Base-by-base conservation (phyloP, 192 early-diverging fungal species). In the Rhizoclosmatium sp. region DNA sequence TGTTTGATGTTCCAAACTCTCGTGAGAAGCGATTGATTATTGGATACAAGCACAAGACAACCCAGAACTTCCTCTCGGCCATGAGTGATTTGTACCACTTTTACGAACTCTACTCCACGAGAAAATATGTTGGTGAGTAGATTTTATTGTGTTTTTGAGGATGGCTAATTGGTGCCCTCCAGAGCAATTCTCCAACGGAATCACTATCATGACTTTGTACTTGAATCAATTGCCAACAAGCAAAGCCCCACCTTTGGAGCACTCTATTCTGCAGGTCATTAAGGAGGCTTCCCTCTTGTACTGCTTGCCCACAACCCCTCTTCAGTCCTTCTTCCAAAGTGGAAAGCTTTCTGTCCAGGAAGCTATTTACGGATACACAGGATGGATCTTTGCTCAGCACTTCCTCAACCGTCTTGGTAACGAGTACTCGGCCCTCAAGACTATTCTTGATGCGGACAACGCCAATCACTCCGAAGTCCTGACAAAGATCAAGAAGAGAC, bases 101-200 rank as follows among this genome's bases (percentile, higher is more conserved):
- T 89, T 99, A 99, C 87, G 90, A 93, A 76, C 84, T 99, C 73
- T 97, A 93, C 85, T 95, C 96, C 74, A 95, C 96, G 69, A 90
- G 97, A 78, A 99, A 99, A 89, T 98, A 99, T 88, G 96, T 97
- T 78, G 91, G 88, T 90, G 71, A 79, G 89, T 81, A 41, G 47
- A 16, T 42, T 71, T 14, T 82, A 88, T 81, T 89, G 74, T 82
- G 83, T 82, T 21, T 51, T 14, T 7, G 16, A 4, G 23, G 62
- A n/a, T 23, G 39, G 49, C 1, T 48, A 42, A 80, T 23, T 60
- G n/a, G 5, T 31, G 48, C n/a, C 5, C 9, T 64, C 42, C 75
- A 89, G 97, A 99, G 89, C 95, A 99, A 88, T 99, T 99, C 84
- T 97, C 97, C 47, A 98, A 98, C 84, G 97, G 97, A 82, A 93